Evolutionary conservation across 2,329 filamentous ascomycete species (phyloP).

Genomic region (Emmonsiellopsis sp.): DNA sequence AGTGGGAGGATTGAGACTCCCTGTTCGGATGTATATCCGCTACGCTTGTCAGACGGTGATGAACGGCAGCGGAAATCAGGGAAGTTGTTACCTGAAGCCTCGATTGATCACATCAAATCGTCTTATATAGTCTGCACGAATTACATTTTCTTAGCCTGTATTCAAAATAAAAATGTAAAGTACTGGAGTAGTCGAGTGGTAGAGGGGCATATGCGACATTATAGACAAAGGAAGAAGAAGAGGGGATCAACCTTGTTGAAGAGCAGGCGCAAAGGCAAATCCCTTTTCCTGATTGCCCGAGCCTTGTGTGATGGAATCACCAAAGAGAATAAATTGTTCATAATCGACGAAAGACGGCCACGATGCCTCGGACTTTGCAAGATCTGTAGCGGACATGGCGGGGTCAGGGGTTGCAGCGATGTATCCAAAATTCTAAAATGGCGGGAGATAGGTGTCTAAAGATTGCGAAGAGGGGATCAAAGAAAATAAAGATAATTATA

Average conservation of each 20-base stretch:
- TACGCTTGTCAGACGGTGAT: constrained; percentile 18
- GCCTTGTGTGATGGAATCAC: constrained; percentile 77
- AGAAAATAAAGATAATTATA: no score
- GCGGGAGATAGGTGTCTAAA: no score
- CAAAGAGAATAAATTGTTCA: constrained; percentile 73
- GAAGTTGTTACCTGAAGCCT: constrained; percentile 52
- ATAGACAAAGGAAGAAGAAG: background rate
- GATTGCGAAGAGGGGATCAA: no score
- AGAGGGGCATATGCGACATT: background rate
- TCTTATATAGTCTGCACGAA: constrained; percentile 56
- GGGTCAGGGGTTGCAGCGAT: background rate
- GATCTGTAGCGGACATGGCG: background rate
- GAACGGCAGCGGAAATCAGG: constrained; percentile 8
- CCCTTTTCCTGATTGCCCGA: constrained; percentile 53
- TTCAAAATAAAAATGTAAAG: background rate
- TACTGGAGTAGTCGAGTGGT: background rate
- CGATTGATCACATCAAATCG: constrained; percentile 80
- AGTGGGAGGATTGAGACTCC: constrained; percentile 58
- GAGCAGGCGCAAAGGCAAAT: constrained; percentile 63
- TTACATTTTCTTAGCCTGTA: background rate
- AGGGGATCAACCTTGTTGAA: constrained; percentile 53
- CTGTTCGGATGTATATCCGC: constrained; percentile 74
- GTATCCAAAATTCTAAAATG: no score
- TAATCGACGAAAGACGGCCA: constrained; percentile 28
- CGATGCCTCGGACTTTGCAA: background rate